Percentiles rank a stretch among this genome's conserved stretches.
phyloP scores from a whole-genome alignment of 164 flowering plant species.

The Umbilicus rupestris region DNA sequence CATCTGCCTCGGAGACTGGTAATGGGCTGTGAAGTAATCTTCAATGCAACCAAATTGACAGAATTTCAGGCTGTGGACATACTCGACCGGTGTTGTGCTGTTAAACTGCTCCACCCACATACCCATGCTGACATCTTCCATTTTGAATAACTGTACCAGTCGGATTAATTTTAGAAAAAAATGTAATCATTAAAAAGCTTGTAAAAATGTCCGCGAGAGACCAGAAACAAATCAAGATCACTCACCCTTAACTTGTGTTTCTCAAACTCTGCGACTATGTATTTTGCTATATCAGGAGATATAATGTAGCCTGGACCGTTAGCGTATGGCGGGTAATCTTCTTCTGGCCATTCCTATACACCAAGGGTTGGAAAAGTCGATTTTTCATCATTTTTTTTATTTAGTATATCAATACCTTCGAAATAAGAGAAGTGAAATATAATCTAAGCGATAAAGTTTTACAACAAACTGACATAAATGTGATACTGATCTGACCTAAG shows the following conservation, averaged over 20 bases:
- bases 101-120: constrained; percentile 82
- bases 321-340: constrained; percentile 88
- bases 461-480: constrained; percentile 4
- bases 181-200: not conserved
- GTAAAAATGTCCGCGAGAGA: not conserved
- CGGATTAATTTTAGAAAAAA: not conserved
- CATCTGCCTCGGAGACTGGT: constrained; percentile 84
- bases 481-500: not conserved
- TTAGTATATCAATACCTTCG: not conserved
- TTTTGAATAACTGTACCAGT: constrained; percentile 57
- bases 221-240: not conserved
- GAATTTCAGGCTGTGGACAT: constrained; percentile 46
- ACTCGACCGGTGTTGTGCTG: constrained; percentile 43
- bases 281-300: constrained; percentile 72
- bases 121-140: constrained; percentile 91
- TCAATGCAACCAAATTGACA: constrained; percentile 79
- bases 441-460: not conserved
- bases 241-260: constrained; percentile 60
- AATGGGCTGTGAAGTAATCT: constrained; percentile 65
- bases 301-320: constrained; percentile 91
- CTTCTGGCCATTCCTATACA: constrained; percentile 30
- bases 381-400: not conserved
- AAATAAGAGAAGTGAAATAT: not conserved
- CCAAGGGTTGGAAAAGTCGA: not conserved
- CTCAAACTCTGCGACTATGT: constrained; percentile 66